A percentile compares a stretch with the other conserved stretches of the same genome.
phyloP scores from a whole-genome alignment of 2,329 filamentous ascomycete genomes.

The Thielaviopsis musarum region DNA sequence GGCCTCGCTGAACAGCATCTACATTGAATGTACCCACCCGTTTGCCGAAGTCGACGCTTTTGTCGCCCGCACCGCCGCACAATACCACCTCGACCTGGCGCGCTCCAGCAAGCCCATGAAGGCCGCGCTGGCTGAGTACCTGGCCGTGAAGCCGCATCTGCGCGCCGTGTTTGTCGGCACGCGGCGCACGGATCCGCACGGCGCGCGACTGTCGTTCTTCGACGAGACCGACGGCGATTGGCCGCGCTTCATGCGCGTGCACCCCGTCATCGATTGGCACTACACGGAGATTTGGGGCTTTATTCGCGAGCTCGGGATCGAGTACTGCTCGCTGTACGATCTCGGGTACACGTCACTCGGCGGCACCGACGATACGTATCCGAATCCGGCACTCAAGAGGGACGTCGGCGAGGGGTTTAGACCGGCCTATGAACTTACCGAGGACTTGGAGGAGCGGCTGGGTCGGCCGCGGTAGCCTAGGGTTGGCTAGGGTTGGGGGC shows the following conservation, averaged over 20 bases:
- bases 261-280: slow-evolving; percentile 96
- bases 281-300: slow-evolving; percentile 91
- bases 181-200: slow-evolving; percentile 80
- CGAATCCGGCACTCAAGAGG: slow-evolving; percentile 56
- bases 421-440: slow-evolving; percentile 59
- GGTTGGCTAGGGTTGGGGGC: not conserved
- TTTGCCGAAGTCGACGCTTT: slow-evolving; percentile 80
- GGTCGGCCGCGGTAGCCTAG: slow-evolving; percentile 38
- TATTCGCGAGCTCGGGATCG: slow-evolving; percentile 59
- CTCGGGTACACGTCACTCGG: slow-evolving; percentile 81
- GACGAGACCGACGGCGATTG: slow-evolving; percentile 77
- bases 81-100: slow-evolving; percentile 74
- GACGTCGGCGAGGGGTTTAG: slow-evolving; percentile 30
- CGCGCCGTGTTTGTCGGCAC: slow-evolving; percentile 66
- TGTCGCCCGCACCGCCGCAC: slow-evolving; percentile 85
- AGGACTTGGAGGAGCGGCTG: slow-evolving; percentile 62
- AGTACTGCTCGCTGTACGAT: slow-evolving; percentile 80
- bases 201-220: slow-evolving; percentile 61
- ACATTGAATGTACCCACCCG: slow-evolving; percentile 71
- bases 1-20: slow-evolving; percentile 55
- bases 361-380: slow-evolving; percentile 72
- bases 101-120: slow-evolving; percentile 89
- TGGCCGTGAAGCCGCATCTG: slow-evolving; percentile 61
- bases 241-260: slow-evolving; percentile 83
- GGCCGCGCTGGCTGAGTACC: slow-evolving; percentile 74